These are phyloP conservation scores for Leersia perrieri DNA, from an alignment of 176 grass and related monocot species.

Conservation along the genomic window DNA sequence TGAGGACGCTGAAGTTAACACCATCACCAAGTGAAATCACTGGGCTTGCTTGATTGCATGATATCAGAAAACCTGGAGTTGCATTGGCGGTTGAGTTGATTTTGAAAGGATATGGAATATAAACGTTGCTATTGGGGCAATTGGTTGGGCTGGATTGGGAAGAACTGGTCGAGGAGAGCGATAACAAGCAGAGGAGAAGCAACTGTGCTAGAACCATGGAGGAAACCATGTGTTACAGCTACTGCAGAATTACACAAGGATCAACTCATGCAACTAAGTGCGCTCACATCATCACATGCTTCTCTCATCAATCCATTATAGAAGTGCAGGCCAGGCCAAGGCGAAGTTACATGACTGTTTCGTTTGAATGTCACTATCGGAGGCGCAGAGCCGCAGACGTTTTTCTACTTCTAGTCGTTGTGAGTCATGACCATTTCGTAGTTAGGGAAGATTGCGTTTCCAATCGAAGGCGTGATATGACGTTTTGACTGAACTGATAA, in stretches of 20 bases:
- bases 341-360: no score
- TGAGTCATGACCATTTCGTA: no score
- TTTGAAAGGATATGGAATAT: not conserved
- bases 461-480: no score
- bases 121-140: not conserved
- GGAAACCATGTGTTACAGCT: not conserved
- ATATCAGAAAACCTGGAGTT: not conserved
- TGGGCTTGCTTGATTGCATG: not conserved
- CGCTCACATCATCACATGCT: no score
- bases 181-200: not conserved
- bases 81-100: not conserved
- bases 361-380: no score
- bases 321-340: no score
- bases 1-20: not conserved
- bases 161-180: not conserved
- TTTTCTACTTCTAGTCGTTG: no score
- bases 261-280: not conserved
- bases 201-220: not conserved
- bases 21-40: not conserved
- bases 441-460: no score
- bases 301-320: no score
- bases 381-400: no score
- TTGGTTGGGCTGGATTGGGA: not conserved
- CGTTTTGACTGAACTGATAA: no score
- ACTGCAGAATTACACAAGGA: not conserved